Base-by-base conservation (phyloP, 176 grass and related monocot species). In the Coix lacrymajobi region DNA sequence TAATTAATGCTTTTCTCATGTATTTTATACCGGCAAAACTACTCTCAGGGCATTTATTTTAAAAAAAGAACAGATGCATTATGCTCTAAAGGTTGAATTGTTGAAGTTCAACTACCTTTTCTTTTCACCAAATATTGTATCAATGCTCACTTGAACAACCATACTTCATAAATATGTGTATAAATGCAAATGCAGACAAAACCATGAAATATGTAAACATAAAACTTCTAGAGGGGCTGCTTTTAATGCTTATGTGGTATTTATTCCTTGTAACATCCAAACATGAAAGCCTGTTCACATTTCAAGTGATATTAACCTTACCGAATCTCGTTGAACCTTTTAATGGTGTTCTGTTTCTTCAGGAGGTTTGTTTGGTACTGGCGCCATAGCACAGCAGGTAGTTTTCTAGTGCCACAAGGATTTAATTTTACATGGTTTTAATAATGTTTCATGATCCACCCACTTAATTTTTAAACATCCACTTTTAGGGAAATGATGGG, bases 401-500 rank as follows among this genome's bases (percentile, higher is more conserved):
- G 83, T 73, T 89, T 89, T 76, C 12, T 44, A 67, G 31, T 85
- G 81, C 51, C 63, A 22, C 34, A 79, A 66, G 24, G 48, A 13
- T 43, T 86, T 32, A 15, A 31, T 22, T 73, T 71, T 78, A 26
- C 15, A 41, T 16, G 39, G 70, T 57, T 80, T 26, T 83, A 60
- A 66, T 83, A 60, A 66, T 66, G 29, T 89, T 87, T 85, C 79
- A 19, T 64, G 66, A 64, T 77, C 79, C 11, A 31, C 51, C 70
- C 79, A n/a, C 71, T 85, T 73, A 80, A 75, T 77, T 74, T 85
- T 78, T 52, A 54, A 75, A 62, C 1, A 79, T 62, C 66, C 46
- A 46, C 10, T 85, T 92, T 79, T 87, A 99, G 97, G 85, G 83
- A 90, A 95, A 92, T 89, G 51, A 83, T 75, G 89, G 85, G 17